These are phyloP conservation scores for Fonsecaea nubica DNA, from an alignment of 2,329 filamentous ascomycete genomes.

Conservation along the genomic window DNA sequence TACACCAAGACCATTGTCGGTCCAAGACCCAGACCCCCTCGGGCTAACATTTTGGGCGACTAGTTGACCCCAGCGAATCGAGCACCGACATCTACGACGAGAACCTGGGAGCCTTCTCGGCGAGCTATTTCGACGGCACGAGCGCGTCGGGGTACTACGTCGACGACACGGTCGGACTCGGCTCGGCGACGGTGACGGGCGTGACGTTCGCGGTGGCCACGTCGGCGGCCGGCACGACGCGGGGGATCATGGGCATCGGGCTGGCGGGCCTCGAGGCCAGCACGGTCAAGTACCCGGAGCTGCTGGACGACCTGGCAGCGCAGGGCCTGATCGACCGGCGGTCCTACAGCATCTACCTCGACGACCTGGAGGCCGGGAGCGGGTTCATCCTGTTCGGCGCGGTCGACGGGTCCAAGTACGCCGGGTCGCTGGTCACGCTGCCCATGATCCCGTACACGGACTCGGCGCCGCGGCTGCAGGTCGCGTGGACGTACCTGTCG, in stretches of 20 bases:
- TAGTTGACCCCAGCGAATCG: slow-evolving; percentile 58
- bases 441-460: slow-evolving; percentile 52
- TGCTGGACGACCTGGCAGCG: slow-evolving; percentile 68
- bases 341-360: slow-evolving; percentile 45
- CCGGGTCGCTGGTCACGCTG: slow-evolving; percentile 67
- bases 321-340: slow-evolving; percentile 61
- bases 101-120: not conserved
- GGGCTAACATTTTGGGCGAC: not conserved
- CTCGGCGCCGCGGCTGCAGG: slow-evolving; percentile 1
- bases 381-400: slow-evolving; percentile 79
- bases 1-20: not conserved
- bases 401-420: slow-evolving; percentile 76
- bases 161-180: slow-evolving; percentile 45
- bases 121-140: slow-evolving; percentile 67
- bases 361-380: slow-evolving; percentile 63
- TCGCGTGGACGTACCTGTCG: slow-evolving; percentile 7
- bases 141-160: slow-evolving; percentile 55
- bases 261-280: slow-evolving; percentile 45
- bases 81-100: not conserved
- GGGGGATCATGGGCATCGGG: slow-evolving; percentile 63
- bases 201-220: slow-evolving; percentile 69
- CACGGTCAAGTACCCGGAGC: slow-evolving; percentile 58
- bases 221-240: slow-evolving; percentile 56
- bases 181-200: slow-evolving; percentile 60
- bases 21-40: too few species aligned